These are phyloP conservation scores for Rhinocladiella similis DNA, from an alignment of 2,329 filamentous ascomycete species.

Conservation along the genomic window DNA sequence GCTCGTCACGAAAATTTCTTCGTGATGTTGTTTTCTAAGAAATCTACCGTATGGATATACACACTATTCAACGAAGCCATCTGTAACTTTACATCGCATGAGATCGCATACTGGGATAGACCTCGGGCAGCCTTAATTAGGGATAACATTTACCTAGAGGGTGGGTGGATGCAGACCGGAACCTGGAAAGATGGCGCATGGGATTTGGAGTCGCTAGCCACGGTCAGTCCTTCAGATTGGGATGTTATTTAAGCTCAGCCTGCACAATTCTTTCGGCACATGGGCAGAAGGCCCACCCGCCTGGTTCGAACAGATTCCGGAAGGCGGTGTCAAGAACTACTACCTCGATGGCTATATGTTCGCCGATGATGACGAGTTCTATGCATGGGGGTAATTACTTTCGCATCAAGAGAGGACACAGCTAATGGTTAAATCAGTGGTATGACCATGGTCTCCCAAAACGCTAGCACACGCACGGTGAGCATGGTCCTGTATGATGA, in stretches of 20 bases:
- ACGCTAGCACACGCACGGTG: conserved; percentile 4
- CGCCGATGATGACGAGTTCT: conserved; percentile 63
- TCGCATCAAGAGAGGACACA: not conserved
- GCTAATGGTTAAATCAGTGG: conserved; percentile 58
- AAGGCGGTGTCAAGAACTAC: conserved; percentile 49
- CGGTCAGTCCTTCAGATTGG: conserved; percentile 54
- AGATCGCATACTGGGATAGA: conserved; percentile 12
- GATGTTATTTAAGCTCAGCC: conserved; percentile 58
- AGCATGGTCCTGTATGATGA: conserved; percentile 10
- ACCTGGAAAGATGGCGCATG: conserved; percentile 5
- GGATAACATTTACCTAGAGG: conserved; percentile 15
- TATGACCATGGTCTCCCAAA: conserved; percentile 1
- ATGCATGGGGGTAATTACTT: conserved; percentile 55
- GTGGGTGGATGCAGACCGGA: conserved; percentile 9
- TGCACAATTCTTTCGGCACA: conserved; percentile 55
- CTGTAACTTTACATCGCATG: conserved; percentile 1
- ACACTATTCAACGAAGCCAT: not conserved
- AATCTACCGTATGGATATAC: not conserved
- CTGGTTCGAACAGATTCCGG: conserved; percentile 49
- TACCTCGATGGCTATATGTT: conserved; percentile 66
- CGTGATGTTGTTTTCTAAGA: no score
- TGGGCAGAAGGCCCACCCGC: conserved; percentile 58
- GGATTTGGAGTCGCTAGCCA: not conserved
- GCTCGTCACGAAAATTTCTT: no score
- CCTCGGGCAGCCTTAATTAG: conserved; percentile 11